These are phyloP conservation scores for Striga hermonthica DNA, from an alignment of 305 asterid species.

Conservation along the genomic window DNA sequence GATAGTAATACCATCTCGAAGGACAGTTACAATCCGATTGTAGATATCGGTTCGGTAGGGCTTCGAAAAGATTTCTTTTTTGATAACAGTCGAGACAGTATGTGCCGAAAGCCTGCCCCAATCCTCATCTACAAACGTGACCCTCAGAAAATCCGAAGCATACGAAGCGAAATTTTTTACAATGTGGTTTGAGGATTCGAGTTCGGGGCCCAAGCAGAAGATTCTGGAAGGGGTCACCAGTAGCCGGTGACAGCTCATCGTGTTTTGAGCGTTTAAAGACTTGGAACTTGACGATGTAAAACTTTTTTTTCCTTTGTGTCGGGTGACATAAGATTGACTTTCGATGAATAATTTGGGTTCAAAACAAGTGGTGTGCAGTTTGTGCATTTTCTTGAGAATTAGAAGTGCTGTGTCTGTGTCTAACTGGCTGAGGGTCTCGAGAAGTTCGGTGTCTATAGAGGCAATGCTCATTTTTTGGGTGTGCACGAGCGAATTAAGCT, in stretches of 20 bases:
- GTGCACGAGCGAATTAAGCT: conserved; percentile 78
- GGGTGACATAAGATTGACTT: conserved; percentile 32
- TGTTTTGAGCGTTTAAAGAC: conserved; percentile 43
- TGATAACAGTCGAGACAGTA: conserved; percentile 48
- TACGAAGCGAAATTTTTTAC: conserved; percentile 67
- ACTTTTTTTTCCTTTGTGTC: conserved; percentile 30
- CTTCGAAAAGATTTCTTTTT: conserved; percentile 63
- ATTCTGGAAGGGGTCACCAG: conserved; percentile 76
- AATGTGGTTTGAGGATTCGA: conserved; percentile 78
- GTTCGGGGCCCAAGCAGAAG: conserved; percentile 91
- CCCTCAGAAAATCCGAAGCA: conserved; percentile 78
- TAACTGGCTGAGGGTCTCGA: conserved; percentile 49
- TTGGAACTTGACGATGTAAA: conserved; percentile 35
- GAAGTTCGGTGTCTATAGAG: conserved; percentile 47
- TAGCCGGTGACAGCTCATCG: conserved; percentile 80
- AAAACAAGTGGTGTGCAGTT: conserved; percentile 58
- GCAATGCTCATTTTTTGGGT: conserved; percentile 73
- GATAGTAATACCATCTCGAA: conserved; percentile 64
- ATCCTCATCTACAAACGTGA: conserved; percentile 95
- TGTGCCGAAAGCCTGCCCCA: conserved; percentile 66
- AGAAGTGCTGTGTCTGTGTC: conserved; percentile 47
- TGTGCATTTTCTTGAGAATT: conserved; percentile 68
- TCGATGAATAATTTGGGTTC: conserved; percentile 57
- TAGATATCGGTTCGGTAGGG: conserved; percentile 61
- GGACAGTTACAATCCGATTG: conserved; percentile 56